These are phyloP conservation scores for Suhomyces taliae DNA, from an alignment of 1,139 yeast species.

Conservation along the genomic window DNA sequence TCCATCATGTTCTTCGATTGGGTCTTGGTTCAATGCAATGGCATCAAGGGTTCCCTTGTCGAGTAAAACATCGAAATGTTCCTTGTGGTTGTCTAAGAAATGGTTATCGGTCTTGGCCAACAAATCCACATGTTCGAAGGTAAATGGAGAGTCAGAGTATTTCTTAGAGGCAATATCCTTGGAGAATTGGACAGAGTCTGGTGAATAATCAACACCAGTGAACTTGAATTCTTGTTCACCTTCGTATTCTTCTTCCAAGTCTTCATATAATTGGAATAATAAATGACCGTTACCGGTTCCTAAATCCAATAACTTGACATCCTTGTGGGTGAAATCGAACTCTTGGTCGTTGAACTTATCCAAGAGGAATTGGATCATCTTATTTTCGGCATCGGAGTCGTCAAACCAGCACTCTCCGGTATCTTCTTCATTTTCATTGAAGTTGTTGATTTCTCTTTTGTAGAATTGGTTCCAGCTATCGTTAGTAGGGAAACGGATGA, in stretches of 20 bases:
- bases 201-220: constrained; percentile 83
- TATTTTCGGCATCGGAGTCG: constrained; percentile 86
- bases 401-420: constrained; percentile 97
- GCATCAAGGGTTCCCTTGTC: constrained; percentile 98
- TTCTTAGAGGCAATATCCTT: constrained; percentile 50
- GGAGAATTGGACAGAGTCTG: constrained; percentile 75
- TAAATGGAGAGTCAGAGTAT: constrained; percentile 32
- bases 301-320: constrained; percentile 60
- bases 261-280: constrained; percentile 65
- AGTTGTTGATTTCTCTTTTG: constrained; percentile 67
- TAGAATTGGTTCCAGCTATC: constrained; percentile 85
- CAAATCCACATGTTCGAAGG: constrained; percentile 50
- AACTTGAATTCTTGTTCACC: constrained; percentile 42
- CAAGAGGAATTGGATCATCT: constrained; percentile 66
- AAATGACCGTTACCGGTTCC: constrained; percentile 98
- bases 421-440: constrained; percentile 69
- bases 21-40: constrained; percentile 75
- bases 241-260: constrained; percentile 39
- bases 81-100: constrained; percentile 34
- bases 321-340: constrained; percentile 28
- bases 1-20: constrained; percentile 39
- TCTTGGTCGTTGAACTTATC: constrained; percentile 29
- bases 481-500: constrained; percentile 20
- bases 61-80: constrained; percentile 65
- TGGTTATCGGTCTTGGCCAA: constrained; percentile 28